phyloP scores from a whole-genome alignment of 2,329 filamentous ascomycete species.

The Colletotrichum sp. region DNA sequence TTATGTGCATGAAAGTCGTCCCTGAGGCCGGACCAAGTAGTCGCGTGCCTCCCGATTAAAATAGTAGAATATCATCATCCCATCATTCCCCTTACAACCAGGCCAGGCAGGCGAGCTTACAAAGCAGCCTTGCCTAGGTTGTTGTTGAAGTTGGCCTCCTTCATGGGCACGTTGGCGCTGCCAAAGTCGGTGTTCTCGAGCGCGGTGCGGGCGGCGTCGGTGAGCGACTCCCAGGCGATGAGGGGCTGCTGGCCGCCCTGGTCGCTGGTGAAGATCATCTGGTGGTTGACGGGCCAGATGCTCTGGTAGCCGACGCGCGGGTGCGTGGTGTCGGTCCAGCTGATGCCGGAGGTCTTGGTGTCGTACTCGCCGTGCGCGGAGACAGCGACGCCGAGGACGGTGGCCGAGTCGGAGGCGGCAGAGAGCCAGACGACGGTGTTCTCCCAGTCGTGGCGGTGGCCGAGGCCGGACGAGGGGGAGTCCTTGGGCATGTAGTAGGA shows the following conservation, averaged over 20 bases:
- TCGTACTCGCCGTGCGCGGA: slow-evolving; percentile 37
- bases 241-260: slow-evolving; percentile 42
- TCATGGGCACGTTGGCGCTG: slow-evolving; percentile 42
- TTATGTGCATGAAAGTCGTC: slow-evolving; percentile 11
- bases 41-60: neutral
- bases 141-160: slow-evolving; percentile 17
- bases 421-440: slow-evolving; percentile 36
- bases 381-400: slow-evolving; percentile 33
- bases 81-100: neutral
- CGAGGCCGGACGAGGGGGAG: slow-evolving; percentile 35
- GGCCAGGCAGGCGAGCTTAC: neutral
- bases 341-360: slow-evolving; percentile 25
- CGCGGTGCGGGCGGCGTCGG: slow-evolving; percentile 34
- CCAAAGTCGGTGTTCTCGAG: slow-evolving; percentile 43
- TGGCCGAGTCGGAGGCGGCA: slow-evolving; percentile 26
- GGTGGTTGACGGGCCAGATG: slow-evolving; percentile 37
- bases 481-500: slow-evolving; percentile 47
- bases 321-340: slow-evolving; percentile 27
- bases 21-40: neutral
- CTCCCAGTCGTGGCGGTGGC: slow-evolving; percentile 43
- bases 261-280: slow-evolving; percentile 35
- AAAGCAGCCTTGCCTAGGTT: slow-evolving; percentile 20
- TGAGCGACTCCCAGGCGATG: slow-evolving; percentile 43
- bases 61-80: neutral
- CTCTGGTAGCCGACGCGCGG: slow-evolving; percentile 35